Base-by-base conservation (phyloP, 2,329 filamentous ascomycete genomes). In the Trichoderma arundinaceum region DNA sequence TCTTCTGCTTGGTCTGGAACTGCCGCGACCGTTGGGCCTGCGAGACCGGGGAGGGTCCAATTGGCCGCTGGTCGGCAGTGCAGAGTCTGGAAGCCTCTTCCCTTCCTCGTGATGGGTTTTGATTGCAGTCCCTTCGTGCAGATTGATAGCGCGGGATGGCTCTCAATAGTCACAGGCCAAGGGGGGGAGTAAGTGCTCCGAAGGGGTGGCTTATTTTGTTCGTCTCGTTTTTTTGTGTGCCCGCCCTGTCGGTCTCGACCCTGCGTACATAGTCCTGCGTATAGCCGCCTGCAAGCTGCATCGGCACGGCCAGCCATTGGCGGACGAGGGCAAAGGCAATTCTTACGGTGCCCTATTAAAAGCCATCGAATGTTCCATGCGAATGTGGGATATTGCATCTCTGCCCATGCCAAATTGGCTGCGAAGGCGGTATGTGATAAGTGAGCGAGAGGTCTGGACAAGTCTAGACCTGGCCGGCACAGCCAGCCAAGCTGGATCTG, bases 181-280 rank as follows among this genome's bases (percentile, higher is more conserved):
- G 57, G 35, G 52, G 49, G 49, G 32, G 54, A 44, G 54, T 57
- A 54, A 57, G 53, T 57, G 53, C 39, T 43, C 8, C 22, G 22
- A 44, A 44, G 53, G 39, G 53, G 59, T 44, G 59, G 59, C 39
- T 60, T 13, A 15, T 33, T 12, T 32, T 4, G 28, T 38, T 15
- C 19, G 1, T 7, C 15, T 33, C 13, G 9, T 13, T 13, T 44
- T 57, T 19, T 43, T 63, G 15, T 49, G 41, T 38, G 61, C 61
- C 22, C 48, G 52, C 39, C 52, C 51, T 64, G 39, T 57, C 61
- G 61, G 61, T 64, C 61, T 64, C 51, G 61, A 56, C 39, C 61
- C 41, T 56, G 43, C 49, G 43, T 41, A 22, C 46, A 39, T 15
- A 32, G 38, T 15, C 7, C 32, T 46, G 53, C 62, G n/a, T 49